A percentile compares a stretch with the other conserved stretches of the same genome.
Evolutionary conservation across 1,284 basidiomycete species (phyloP).

Genomic region (Cutaneotrichosporon arboriforme): DNA sequence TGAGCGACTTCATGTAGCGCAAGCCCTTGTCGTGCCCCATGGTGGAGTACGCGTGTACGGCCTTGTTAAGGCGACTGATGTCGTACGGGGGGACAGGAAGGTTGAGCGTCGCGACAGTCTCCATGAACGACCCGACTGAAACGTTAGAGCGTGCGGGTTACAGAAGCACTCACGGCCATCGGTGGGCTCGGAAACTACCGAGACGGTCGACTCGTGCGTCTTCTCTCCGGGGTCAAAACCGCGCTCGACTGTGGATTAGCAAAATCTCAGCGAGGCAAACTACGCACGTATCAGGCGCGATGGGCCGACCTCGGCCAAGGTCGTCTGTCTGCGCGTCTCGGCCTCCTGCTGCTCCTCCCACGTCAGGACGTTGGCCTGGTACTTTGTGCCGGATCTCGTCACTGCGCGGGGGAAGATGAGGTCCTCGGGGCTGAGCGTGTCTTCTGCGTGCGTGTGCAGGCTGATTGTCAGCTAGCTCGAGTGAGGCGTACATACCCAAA

Average conservation of each 20-base stretch:
- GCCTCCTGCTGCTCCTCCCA: constrained; percentile 43
- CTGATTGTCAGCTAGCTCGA: constrained; percentile 51
- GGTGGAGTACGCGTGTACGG: constrained; percentile 24
- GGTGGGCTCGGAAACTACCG: constrained; percentile 28
- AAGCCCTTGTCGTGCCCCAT: constrained; percentile 30
- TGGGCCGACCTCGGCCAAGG: constrained; percentile 22
- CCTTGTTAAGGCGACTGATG: constrained; percentile 33
- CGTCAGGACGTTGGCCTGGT: constrained; percentile 58
- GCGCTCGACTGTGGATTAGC: constrained; percentile 25
- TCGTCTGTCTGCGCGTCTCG: constrained; percentile 18
- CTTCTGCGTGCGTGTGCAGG: constrained; percentile 81
- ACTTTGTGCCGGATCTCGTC: constrained; percentile 79
- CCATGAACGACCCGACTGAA: constrained; percentile 37
- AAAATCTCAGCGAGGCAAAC: not conserved
- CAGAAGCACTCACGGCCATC: constrained; percentile 30
- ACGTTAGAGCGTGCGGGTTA: not conserved
- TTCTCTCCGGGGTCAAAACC: constrained; percentile 35
- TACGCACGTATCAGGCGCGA: constrained; percentile 29
- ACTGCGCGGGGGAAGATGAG: constrained; percentile 87
- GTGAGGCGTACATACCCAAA: constrained; percentile 67
- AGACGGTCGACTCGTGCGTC: constrained; percentile 35
- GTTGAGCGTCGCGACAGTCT: constrained; percentile 22
- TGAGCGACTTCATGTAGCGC: constrained; percentile 24
- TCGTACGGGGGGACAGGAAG: constrained; percentile 39
- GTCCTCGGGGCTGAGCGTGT: constrained; percentile 89